These are phyloP conservation scores for Priceomyces medius DNA, from an alignment of 805 yeast species.

Conservation along the genomic window DNA sequence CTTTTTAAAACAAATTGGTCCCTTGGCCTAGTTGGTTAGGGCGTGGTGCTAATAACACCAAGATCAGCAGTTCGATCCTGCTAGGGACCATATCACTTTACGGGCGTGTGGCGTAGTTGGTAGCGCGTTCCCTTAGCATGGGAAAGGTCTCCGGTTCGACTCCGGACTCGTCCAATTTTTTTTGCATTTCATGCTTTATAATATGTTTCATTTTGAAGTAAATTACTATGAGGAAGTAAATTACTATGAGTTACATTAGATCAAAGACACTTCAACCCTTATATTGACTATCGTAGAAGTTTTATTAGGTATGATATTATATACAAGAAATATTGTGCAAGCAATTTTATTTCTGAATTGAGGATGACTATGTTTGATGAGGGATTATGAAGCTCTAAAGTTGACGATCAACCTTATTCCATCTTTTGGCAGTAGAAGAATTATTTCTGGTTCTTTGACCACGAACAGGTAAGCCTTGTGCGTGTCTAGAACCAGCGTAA, in stretches of 20 bases:
- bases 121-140: constrained; percentile 52
- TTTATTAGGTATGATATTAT: too few relatives aligned
- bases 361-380: too few relatives aligned
- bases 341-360: too few relatives aligned
- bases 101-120: constrained; percentile 52
- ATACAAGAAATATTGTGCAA: too few relatives aligned
- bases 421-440: constrained; percentile 83
- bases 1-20: constrained; percentile 32
- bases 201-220: too few relatives aligned
- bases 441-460: constrained; percentile 94
- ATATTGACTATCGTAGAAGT: too few relatives aligned
- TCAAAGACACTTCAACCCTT: too few relatives aligned
- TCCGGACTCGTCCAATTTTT: constrained; percentile 40
- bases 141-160: constrained; percentile 50
- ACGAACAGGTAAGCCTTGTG: constrained; percentile 59
- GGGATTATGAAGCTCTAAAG: constrained; percentile 1
- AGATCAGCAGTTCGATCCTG: constrained; percentile 88
- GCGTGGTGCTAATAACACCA: constrained; percentile 56
- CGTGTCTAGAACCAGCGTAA: constrained; percentile 87
- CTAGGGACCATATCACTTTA: constrained; percentile 59
- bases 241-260: too few relatives aligned
- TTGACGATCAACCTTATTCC: constrained; percentile 71
- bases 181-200: too few relatives aligned
- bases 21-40: constrained; percentile 57
- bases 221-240: too few relatives aligned